Percentiles rank a stretch among this genome's conserved stretches.
Conservation (phyloP, 2,329 filamentous ascomycete species). For the Sordariomycetes sp. region DNA sequence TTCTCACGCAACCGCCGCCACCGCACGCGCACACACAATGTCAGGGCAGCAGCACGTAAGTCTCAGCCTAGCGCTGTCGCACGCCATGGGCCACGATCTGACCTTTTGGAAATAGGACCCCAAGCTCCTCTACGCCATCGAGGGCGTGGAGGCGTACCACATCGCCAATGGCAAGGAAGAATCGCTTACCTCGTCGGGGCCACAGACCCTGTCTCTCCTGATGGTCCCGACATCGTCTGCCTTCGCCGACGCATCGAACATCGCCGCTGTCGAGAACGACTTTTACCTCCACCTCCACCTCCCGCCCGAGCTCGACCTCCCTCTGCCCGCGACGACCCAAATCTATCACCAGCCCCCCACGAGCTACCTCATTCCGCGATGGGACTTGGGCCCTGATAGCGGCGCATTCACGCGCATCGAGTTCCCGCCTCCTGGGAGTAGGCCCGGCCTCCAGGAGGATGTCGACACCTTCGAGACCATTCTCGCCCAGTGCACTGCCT, state of each 20-base stretch:
- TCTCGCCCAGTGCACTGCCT: slow-evolving; percentile 92
- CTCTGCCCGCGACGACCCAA: slow-evolving; percentile 88
- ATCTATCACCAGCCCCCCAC: slow-evolving; percentile 92
- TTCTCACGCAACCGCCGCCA: neutral
- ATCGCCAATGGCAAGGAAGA: slow-evolving; percentile 80
- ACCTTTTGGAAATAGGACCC: slow-evolving; percentile 35
- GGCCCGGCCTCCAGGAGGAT: slow-evolving; percentile 75
- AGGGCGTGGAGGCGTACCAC: slow-evolving; percentile 84
- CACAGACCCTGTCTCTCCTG: slow-evolving; percentile 82
- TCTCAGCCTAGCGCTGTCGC: neutral
- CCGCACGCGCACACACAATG: neutral
- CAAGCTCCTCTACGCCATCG: slow-evolving; percentile 60
- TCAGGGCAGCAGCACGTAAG: slow-evolving; percentile 4
- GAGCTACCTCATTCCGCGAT: slow-evolving; percentile 90
- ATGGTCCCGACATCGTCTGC: slow-evolving; percentile 90
- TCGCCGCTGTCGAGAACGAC: slow-evolving; percentile 65
- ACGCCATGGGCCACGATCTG: neutral
- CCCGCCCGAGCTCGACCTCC: slow-evolving; percentile 86
- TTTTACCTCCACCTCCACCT: slow-evolving; percentile 96
- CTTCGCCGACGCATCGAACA: slow-evolving; percentile 43
- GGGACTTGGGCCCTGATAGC: slow-evolving; percentile 81
- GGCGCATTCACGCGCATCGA: slow-evolving; percentile 90
- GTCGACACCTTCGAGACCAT: slow-evolving; percentile 96
- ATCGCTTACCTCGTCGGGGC: slow-evolving; percentile 70
- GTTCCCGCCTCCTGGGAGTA: slow-evolving; percentile 65